Conservation (phyloP, 2,329 filamentous ascomycete genomes). For the Colletotrichum sp. region DNA sequence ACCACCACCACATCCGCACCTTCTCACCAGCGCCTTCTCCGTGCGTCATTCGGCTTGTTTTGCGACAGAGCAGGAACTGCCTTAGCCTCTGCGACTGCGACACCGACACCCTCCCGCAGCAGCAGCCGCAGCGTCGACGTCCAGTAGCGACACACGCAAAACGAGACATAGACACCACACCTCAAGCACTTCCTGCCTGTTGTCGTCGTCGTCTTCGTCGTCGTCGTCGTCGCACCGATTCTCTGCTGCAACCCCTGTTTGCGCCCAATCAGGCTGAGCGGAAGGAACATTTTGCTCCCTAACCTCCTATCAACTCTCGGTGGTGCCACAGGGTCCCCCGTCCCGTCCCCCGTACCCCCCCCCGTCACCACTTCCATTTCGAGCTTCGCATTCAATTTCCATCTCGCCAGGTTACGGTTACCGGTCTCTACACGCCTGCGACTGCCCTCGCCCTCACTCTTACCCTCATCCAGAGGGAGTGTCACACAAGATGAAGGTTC, state of each 20-base stretch:
- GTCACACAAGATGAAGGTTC: constrained; percentile 25
- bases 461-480: neutral
- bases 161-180: neutral
- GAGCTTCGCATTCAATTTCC: neutral
- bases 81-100: neutral
- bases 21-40: constrained; percentile 19
- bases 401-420: neutral
- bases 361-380: neutral
- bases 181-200: neutral
- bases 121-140: neutral
- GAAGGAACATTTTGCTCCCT: neutral
- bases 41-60: constrained; percentile 7
- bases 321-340: constrained; percentile 1
- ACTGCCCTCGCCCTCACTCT: neutral
- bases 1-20: neutral
- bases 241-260: neutral
- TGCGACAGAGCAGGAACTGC: neutral
- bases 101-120: neutral
- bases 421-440: neutral
- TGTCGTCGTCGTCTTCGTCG: neutral
- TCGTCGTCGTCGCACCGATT: neutral
- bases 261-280: constrained; percentile 3
- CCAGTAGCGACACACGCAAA: neutral
- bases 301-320: constrained; percentile 1
- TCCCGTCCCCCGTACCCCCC: neutral